Evolutionary conservation across 2,329 filamentous ascomycete genomes (phyloP).

Genomic region (Hysterium pulicare): DNA sequence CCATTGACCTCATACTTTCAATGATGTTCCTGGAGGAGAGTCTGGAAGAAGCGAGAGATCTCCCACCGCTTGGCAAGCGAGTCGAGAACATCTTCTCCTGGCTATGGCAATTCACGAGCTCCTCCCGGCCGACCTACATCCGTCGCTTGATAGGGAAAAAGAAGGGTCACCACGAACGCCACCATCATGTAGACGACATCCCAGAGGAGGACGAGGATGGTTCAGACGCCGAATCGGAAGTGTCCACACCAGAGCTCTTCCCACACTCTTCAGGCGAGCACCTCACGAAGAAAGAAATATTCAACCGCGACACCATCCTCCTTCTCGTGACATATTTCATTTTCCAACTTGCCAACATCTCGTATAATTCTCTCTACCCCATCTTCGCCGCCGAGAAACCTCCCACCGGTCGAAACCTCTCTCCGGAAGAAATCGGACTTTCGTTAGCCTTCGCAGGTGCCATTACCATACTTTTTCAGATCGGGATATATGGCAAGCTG

Average conservation of each 20-base stretch:
- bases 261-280: constrained; percentile 37
- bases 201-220: constrained; percentile 41
- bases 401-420: constrained; percentile 73
- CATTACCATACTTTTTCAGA: constrained; percentile 85
- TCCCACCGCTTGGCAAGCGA: constrained; percentile 59
- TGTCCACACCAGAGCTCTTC: constrained; percentile 39
- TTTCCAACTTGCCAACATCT: constrained; percentile 91
- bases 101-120: constrained; percentile 67
- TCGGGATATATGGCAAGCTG: constrained; percentile 76
- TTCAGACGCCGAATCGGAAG: constrained; percentile 25
- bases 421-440: constrained; percentile 77
- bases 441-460: constrained; percentile 79
- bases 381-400: constrained; percentile 77
- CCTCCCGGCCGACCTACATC: constrained; percentile 58
- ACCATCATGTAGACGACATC: constrained; percentile 32
- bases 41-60: constrained; percentile 61
- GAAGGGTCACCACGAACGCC: constrained; percentile 15
- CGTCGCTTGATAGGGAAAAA: constrained; percentile 34
- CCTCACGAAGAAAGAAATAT: constrained; percentile 58
- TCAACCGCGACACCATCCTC: constrained; percentile 77
- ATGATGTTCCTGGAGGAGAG: constrained; percentile 86
- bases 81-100: constrained; percentile 61
- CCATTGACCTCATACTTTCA: constrained; percentile 69
- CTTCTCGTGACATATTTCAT: constrained; percentile 84
- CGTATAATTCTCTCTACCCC: constrained; percentile 91